Base-by-base conservation (phyloP, 176 grass and related monocot species). In the Oryza glumipatula region DNA sequence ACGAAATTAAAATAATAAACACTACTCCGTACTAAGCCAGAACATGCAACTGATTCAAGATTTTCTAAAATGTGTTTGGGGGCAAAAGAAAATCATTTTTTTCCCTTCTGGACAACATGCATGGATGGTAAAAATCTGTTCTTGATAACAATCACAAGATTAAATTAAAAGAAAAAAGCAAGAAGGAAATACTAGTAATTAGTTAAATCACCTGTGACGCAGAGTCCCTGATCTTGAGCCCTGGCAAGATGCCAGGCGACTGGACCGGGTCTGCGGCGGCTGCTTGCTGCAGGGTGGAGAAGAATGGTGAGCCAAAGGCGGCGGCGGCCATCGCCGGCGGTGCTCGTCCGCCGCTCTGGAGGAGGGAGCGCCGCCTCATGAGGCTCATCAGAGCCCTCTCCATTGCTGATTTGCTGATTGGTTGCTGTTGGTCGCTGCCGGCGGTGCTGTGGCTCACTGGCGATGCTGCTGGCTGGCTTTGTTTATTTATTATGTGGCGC, bases 371-470 rank as follows among this genome's bases (percentile, higher is more conserved):
- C 49, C 71, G 85, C 73, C 82, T 85, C 30, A 80, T 23, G 5
- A 94, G 22, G 72, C 86, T 82, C 74, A 75, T 66, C 63, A 87
- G 19, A 90, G 94, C 94, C 83, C 76, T 83, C 43, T 80, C 78
- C 86, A 85, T 83, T 23, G 41, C 38, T 7, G 38, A 7, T 7
- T 39, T 7, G 39, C 39, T 41, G 39, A 41, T 41, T 41, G 39
- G 39, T 41, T 38, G 36, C 30, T 32, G 4, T 38, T 41, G 39
- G 39, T 41, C 39, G 9, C 7, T 41, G 39, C 6, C 39, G 39
- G 39, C 7, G 39, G 7, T 41, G 39, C 39, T 38, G 36, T 38
- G 36, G 36, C 36, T 38, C 36, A 38, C 6, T 38, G 36, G 36
- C 36, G 36, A 38, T 38, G 36, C 36, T 38, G 36, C 36, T 38